phyloP scores from a whole-genome alignment of 2,329 filamentous ascomycete species.

The Albophoma yamanashiensis region DNA sequence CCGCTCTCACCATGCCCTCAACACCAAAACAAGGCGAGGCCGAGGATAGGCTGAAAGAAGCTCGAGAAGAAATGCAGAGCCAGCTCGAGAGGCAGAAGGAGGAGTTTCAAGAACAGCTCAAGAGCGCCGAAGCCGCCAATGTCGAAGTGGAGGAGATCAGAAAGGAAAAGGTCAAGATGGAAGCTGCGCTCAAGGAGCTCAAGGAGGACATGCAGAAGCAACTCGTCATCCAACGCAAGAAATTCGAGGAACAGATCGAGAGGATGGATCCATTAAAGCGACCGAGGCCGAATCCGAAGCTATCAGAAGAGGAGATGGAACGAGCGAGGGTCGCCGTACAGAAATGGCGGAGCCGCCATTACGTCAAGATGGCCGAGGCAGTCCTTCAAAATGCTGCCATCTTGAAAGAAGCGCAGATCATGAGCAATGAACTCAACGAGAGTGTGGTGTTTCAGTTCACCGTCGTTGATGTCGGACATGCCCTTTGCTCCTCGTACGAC shows the following conservation, averaged over 20 bases:
- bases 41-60: constrained; percentile 63
- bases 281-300: constrained; percentile 47
- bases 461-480: constrained; percentile 80
- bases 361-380: constrained; percentile 87
- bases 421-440: constrained; percentile 95
- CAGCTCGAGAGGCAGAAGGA: constrained; percentile 78
- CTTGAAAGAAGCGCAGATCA: constrained; percentile 92
- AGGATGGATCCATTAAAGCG: constrained; percentile 57
- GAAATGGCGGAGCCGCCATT: constrained; percentile 76
- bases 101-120: constrained; percentile 68
- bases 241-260: constrained; percentile 76
- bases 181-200: constrained; percentile 63
- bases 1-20: constrained; percentile 84
- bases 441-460: constrained; percentile 91
- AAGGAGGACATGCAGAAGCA: constrained; percentile 87
- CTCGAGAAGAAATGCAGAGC: constrained; percentile 72
- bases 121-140: constrained; percentile 61
- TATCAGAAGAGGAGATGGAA: constrained; percentile 63
- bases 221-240: constrained; percentile 70
- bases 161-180: constrained; percentile 76
- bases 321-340: constrained; percentile 55
- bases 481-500: constrained; percentile 88
- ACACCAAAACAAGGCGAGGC: constrained; percentile 72
- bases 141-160: constrained; percentile 76
- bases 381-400: constrained; percentile 79